Evolutionary conservation across 2,329 filamentous ascomycete species (phyloP).

Genomic region (Byssochlamys sp.): DNA sequence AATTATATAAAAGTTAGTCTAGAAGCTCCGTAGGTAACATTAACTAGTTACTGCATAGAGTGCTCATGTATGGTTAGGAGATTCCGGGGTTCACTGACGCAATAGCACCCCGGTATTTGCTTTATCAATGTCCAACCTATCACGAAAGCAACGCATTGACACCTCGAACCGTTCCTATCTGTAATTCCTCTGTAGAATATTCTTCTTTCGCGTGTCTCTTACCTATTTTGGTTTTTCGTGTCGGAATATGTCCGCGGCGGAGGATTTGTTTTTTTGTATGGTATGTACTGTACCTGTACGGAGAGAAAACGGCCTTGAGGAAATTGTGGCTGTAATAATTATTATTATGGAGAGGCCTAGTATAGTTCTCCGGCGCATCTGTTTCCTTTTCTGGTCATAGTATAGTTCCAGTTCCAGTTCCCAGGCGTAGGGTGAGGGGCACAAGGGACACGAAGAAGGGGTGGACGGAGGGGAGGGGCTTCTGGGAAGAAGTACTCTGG

Average conservation of each 20-base stretch:
- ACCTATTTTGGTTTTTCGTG: neutral
- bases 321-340: too few relatives aligned
- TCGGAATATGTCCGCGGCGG: neutral
- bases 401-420: too few relatives aligned
- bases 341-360: too few relatives aligned
- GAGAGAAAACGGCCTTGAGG: too few relatives aligned
- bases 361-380: neutral
- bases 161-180: neutral
- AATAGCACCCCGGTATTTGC: neutral
- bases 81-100: neutral
- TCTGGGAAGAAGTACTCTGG: neutral
- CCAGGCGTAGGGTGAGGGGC: neutral
- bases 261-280: neutral
- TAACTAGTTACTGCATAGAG: too few relatives aligned
- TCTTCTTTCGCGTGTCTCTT: neutral
- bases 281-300: too few relatives aligned
- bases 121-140: neutral
- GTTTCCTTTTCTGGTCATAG: neutral
- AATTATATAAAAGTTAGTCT: too few relatives aligned
- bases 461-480: neutral
- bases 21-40: too few relatives aligned
- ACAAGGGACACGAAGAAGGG: neutral
- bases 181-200: neutral
- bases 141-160: neutral
- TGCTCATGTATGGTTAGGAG: neutral